Base-by-base conservation (phyloP, 352 stramenopile species). In the Phytophthora palmivora region DNA sequence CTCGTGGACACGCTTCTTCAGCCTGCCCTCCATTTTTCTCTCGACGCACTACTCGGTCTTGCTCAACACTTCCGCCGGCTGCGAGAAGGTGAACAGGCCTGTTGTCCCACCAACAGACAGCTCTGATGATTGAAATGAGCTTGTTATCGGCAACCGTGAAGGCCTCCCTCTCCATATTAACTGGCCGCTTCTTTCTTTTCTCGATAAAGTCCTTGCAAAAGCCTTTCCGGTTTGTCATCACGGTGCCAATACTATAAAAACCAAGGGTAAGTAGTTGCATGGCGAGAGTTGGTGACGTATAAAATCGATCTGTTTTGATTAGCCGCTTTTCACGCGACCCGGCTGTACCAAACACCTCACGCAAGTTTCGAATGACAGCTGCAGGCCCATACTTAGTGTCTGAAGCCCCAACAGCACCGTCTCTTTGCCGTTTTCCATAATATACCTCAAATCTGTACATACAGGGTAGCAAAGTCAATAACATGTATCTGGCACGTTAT, bases 401-500 rank as follows among this genome's bases (percentile, higher is more conserved):
- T 2, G 24, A 43, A 1, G 38, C 22, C 6, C 4, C 5, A 10
- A 5, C 14, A 6, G 15, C 11, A 5, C 28, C 16, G 2, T 14
- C 24, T 14, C 2, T 34, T 37, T 41, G 3, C 2, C 16, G 14
- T 28, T 58, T 42, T 1, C 32, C 8, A 8, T n/a, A 56, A 7
- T 45, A 45, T 3, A 56, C 48, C 45, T 57, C 36, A 57, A 58
- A 42, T 2, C 37, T 58, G 37, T 21, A 58, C 1, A 43, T 49
- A 49, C 50, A 49, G 10, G 21, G 14, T 43, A 43, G 5, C 1
- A 12, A 16, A 22, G n/a, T n/a, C n/a, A n/a, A n/a, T n/a, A n/a
- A n/a, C n/a, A n/a, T n/a, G n/a, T n/a, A n/a, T n/a, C n/a, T 39
- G 38, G 49, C 2, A 58, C 18, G 16, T 42, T 58, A 49, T 49